Conservation (phyloP, 257 asterid genomes). For the Knoxia roxburghii region DNA sequence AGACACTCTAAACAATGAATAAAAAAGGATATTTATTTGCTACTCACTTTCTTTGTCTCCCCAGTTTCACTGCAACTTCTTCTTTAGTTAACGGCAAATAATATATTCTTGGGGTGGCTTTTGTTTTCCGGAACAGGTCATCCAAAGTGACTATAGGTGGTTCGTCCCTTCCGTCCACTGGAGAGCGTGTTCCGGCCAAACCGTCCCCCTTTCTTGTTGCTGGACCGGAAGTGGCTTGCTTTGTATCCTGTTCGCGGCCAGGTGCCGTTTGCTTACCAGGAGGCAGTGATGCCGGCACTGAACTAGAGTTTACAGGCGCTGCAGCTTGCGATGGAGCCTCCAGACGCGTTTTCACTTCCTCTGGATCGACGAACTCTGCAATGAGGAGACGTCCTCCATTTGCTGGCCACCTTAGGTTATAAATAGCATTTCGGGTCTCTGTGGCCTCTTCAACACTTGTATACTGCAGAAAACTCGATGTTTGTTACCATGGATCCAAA, state of each 20-base stretch:
- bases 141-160: constrained; percentile 29
- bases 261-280: constrained; percentile 15
- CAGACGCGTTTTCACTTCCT: constrained; percentile 25
- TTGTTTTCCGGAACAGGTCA: constrained; percentile 34
- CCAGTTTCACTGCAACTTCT: constrained; percentile 26
- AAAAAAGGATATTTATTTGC: neutral
- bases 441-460: constrained; percentile 33
- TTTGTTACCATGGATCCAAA: neutral
- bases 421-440: constrained; percentile 31
- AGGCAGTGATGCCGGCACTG: constrained; percentile 12
- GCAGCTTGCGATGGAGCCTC: constrained; percentile 19
- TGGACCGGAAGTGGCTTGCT: constrained; percentile 15
- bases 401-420: constrained; percentile 37
- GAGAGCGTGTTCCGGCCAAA: constrained; percentile 7
- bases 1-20: neutral
- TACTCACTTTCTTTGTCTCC: constrained; percentile 3
- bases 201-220: constrained; percentile 17
- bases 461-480: constrained; percentile 17
- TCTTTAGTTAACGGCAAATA: constrained; percentile 36
- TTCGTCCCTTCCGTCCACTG: constrained; percentile 18
- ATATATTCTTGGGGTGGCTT: constrained; percentile 34
- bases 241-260: constrained; percentile 17
- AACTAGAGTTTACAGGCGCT: constrained; percentile 2
- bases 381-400: constrained; percentile 32
- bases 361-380: constrained; percentile 39